Evolutionary conservation across 306 rosid genomes (phyloP), one percentile per base, ranked within the genome.

Genomic region (Clitoria ternatea): DNA sequence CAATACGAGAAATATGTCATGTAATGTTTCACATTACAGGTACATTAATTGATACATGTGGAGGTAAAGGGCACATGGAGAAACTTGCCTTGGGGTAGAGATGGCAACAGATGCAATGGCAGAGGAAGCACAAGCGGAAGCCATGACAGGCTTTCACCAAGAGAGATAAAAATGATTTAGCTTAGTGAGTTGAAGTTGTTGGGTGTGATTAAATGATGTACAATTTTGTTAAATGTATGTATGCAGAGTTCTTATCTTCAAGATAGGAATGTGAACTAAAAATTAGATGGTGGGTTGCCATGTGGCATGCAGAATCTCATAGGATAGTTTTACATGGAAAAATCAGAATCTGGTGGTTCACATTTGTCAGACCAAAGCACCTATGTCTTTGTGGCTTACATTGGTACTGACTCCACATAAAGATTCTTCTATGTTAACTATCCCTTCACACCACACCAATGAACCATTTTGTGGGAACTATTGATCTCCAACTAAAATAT

Each of bases 21-120:
- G 22, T 27, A 32, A 29, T 20, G 12, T 32, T 30, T 26, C n/a
- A 2, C 55, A 43, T 30, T 43, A 15, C 32, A 13, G 2, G 50
- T 15, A 57, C 10, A 32, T 32, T 19, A 61, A 24, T 49, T n/a
- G n/a, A n/a, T n/a, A 61, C 67, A 61, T 0, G 42, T 15, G 18
- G 15, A 59, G 23, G 61, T 47, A 22, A 22, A 35, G 61, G 17
- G 42, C 23, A 15, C 0, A 32, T 14, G 53, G 43, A 24, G 43
- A 43, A 22, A 62, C 82, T 70, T 77, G 82, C 82, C 82, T 71
- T 71, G 82, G 82, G 6, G 77, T 40, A 18, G 82, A 71, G 63
- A 78, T 71, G 55, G 82, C 82, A 78, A 64, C 63, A 64, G 82
- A 54, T 54, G 82, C 63, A 78, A 64, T 71, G 54, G 82, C 82